Evolutionary conservation across 148 eudicot species (phyloP).

Genomic region (Vaccinium myrtillus): DNA sequence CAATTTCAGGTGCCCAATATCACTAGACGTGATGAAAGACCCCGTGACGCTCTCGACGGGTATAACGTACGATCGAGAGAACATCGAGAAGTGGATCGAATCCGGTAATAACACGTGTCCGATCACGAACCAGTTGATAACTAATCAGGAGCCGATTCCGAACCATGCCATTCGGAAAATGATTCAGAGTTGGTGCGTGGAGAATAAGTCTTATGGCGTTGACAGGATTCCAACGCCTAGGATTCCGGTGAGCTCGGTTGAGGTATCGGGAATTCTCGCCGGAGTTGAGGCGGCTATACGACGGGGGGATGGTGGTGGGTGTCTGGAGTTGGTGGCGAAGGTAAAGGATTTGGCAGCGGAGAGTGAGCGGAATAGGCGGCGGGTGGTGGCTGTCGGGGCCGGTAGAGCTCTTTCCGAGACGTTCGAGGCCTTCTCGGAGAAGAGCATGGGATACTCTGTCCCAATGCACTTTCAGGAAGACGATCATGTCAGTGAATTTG

Average conservation of each 20-base stretch:
- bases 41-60: slow-evolving; percentile 53
- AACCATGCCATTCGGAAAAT: slow-evolving; percentile 38
- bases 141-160: slow-evolving; percentile 29
- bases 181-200: slow-evolving; percentile 50
- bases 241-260: slow-evolving; percentile 33
- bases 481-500: not conserved
- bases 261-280: slow-evolving; percentile 39
- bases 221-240: slow-evolving; percentile 48
- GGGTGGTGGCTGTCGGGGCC: slow-evolving; percentile 39
- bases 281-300: slow-evolving; percentile 20
- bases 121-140: slow-evolving; percentile 24
- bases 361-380: slow-evolving; percentile 56
- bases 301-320: not conserved
- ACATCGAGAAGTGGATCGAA: slow-evolving; percentile 46
- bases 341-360: slow-evolving; percentile 42
- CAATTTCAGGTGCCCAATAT: slow-evolving; percentile 43
- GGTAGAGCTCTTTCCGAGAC: slow-evolving; percentile 27
- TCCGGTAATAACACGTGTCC: slow-evolving; percentile 40
- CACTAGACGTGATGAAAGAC: slow-evolving; percentile 43
- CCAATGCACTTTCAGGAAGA: not conserved
- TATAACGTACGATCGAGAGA: slow-evolving; percentile 39
- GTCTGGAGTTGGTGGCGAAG: slow-evolving; percentile 35
- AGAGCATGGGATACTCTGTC: not conserved
- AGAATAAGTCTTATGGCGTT: slow-evolving; percentile 29
- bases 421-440: slow-evolving; percentile 38